phyloP scores from a whole-genome alignment of 345 rosid species.

The Lumnitzera littorea region DNA sequence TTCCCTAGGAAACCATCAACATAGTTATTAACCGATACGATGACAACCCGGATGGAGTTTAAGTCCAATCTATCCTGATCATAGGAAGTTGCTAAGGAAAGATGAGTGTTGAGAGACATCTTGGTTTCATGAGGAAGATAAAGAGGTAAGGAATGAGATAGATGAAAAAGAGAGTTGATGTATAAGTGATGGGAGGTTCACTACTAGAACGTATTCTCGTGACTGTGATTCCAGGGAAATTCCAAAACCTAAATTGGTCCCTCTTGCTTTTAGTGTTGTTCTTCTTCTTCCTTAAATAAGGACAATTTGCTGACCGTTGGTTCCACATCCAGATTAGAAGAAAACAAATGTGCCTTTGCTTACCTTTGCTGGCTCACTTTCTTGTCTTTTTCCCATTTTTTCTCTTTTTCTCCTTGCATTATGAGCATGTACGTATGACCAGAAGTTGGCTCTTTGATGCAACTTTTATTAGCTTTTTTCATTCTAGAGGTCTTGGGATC shows the following conservation, averaged over 20 bases:
- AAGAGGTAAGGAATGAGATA: background rate
- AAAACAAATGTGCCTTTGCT: too few relatives aligned
- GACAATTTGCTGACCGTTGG: slow-evolving; percentile 3
- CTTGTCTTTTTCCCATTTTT: too few relatives aligned
- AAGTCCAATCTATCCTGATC: slow-evolving; percentile 28
- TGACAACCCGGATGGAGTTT: slow-evolving; percentile 31
- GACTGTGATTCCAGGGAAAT: slow-evolving; percentile 24
- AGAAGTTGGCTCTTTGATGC: too few relatives aligned
- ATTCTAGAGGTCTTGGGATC: too few relatives aligned
- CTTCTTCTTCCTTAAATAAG: too few relatives aligned
- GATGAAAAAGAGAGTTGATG: slow-evolving; percentile 4
- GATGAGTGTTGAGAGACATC: slow-evolving; percentile 13
- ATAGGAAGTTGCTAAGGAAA: slow-evolving; percentile 15
- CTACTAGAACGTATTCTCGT: slow-evolving; percentile 25
- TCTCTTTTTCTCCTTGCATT: too few relatives aligned
- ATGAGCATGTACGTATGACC: too few relatives aligned
- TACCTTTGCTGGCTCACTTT: too few relatives aligned
- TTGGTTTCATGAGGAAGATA: background rate
- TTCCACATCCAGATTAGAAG: background rate
- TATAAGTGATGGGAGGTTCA: slow-evolving; percentile 4
- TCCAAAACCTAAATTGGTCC: slow-evolving; percentile 24
- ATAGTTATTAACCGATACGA: slow-evolving; percentile 34
- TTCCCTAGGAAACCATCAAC: slow-evolving; percentile 25
- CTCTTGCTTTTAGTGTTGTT: background rate
- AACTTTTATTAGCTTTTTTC: too few relatives aligned